Evolutionary conservation across 495 filamentous ascomycete genomes (phyloP), one percentile per base, ranked within the genome.

Genomic region (Aspergillus asperescens): DNA sequence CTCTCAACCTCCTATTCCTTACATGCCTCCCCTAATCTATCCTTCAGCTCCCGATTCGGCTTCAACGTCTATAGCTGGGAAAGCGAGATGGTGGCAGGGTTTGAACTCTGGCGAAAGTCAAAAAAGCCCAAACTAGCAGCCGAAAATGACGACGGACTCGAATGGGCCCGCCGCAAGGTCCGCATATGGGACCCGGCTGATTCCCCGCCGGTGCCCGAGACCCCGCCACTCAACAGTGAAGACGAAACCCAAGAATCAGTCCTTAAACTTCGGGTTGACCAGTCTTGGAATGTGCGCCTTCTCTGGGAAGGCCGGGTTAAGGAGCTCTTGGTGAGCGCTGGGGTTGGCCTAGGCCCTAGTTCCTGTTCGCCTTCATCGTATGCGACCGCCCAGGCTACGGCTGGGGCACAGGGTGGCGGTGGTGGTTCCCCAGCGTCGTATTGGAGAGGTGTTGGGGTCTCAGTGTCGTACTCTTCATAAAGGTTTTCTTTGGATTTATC

Each of bases 1-100:
- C 73, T 97, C 45, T 90, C 86, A 37, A 85, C 88, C 23, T 94
- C 85, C 5, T 98, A 97, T 60, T 88, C 93, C 12, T 84, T 96
- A 10, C 83, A 87, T 58, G 93, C 92, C 5, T 86, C 87, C 18
- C 81, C 78, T 10, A 81, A 89, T 52, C 80, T 93, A 45, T 84
- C 89, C 1, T 81, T 98, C 40, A 92, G 90, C 52, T 90, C 89
- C 25, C 81, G 85, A 34, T 92, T 97, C 71, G 89, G 93, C 56
- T 98, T 97, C 66, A 98, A 98, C 63, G 89, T 96, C 44, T 96
- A 96, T 71, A 94, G 88, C 61, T 98, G 96, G 72, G 93, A 97
- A 72, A 95, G 89, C 63, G 90, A 94, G 31, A 80, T 96, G 74
- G 85, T 86, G 34, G 75, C 96, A 7, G 93, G 94, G 10, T 87